Percentiles rank a stretch among this genome's conserved stretches.
These are phyloP conservation scores for Gastrolobium bilobum DNA, from an alignment of 306 rosid species.

Conservation along the genomic window DNA sequence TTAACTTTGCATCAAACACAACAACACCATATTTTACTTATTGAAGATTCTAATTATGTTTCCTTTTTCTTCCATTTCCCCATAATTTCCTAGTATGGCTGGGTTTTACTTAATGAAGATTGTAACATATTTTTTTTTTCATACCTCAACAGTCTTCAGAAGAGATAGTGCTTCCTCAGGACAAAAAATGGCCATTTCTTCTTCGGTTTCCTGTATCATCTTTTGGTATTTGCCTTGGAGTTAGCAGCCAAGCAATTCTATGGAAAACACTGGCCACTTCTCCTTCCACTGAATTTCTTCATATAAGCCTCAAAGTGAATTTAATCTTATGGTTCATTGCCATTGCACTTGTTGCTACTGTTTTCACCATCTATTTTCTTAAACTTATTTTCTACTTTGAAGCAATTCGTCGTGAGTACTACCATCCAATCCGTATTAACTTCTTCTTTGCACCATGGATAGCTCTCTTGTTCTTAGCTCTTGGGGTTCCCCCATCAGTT, in stretches of 20 bases:
- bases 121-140: slow-evolving; percentile 29
- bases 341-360: slow-evolving; percentile 49
- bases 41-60: neutral
- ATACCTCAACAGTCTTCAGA: slow-evolving; percentile 72
- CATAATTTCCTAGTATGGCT: neutral
- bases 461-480: slow-evolving; percentile 77
- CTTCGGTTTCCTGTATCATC: slow-evolving; percentile 80
- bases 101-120: slow-evolving; percentile 8
- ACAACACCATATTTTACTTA: neutral
- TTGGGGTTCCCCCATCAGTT: slow-evolving; percentile 81
- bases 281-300: slow-evolving; percentile 72
- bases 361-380: slow-evolving; percentile 60
- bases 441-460: slow-evolving; percentile 96
- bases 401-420: slow-evolving; percentile 92
- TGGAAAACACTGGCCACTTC: slow-evolving; percentile 86
- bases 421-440: slow-evolving; percentile 89
- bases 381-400: slow-evolving; percentile 81
- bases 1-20: neutral
- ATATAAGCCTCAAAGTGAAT: slow-evolving; percentile 66
- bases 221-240: slow-evolving; percentile 89
- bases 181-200: slow-evolving; percentile 85
- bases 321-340: slow-evolving; percentile 76
- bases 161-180: slow-evolving; percentile 82
- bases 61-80: neutral
- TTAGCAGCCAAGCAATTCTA: slow-evolving; percentile 90